A percentile compares a stretch with the other conserved stretches of the same genome.
Evolutionary conservation across 768 basidiomycete species (phyloP).

Genomic region (Coprinellus micaceus): DNA sequence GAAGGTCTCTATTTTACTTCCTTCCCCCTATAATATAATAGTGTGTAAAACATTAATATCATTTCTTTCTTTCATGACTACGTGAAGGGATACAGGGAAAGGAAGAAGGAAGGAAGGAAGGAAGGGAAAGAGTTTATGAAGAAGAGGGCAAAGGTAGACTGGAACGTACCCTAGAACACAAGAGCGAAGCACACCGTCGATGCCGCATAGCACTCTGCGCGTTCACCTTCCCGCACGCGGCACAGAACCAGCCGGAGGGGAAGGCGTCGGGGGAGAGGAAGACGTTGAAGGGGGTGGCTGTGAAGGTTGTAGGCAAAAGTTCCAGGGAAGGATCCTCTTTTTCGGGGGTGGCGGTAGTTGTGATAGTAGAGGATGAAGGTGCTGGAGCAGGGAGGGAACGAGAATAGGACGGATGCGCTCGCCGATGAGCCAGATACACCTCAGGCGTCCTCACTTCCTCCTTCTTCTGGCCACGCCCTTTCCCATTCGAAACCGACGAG

Average conservation of each 20-base stretch:
- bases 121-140: neutral
- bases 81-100: neutral
- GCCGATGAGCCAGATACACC: too few relatives aligned
- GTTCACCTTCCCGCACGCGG: slow-evolving; percentile 45
- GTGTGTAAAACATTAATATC: too few relatives aligned
- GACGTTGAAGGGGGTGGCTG: too few relatives aligned
- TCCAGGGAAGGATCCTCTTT: slow-evolving; percentile 16
- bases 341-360: too few relatives aligned
- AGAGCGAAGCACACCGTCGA: slow-evolving; percentile 38
- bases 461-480: neutral
- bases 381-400: too few relatives aligned
- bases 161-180: slow-evolving; percentile 21
- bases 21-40: slow-evolving; percentile 15
- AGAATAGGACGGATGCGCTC: too few relatives aligned
- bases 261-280: slow-evolving; percentile 31
- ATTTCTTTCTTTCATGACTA: neutral
- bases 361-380: too few relatives aligned
- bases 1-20: slow-evolving; percentile 18
- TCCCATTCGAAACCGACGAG: slow-evolving; percentile 5
- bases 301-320: slow-evolving; percentile 26
- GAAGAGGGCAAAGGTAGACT: neutral
- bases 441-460: too few relatives aligned
- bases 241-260: slow-evolving; percentile 48
- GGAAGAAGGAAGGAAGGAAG: neutral
- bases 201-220: slow-evolving; percentile 43